Evolutionary conservation across 2,329 filamentous ascomycete genomes (phyloP).

Genomic region (Microdochium trichocladiopsis): DNA sequence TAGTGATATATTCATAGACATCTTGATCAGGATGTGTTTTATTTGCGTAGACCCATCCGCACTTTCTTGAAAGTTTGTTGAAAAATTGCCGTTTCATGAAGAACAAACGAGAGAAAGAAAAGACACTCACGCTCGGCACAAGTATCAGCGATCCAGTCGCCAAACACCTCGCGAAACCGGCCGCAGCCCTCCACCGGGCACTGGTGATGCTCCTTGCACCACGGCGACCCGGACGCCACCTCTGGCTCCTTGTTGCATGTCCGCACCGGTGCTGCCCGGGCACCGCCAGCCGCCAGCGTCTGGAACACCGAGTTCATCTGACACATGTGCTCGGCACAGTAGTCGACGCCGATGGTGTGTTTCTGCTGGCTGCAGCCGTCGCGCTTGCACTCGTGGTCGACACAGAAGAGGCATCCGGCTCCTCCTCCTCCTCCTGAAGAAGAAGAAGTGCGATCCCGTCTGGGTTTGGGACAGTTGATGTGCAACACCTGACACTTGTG

Average conservation of each 20-base stretch:
- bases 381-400: conserved; percentile 13
- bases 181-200: conserved; percentile 7
- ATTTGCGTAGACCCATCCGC: too few species aligned
- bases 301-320: not conserved
- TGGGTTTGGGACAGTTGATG: conserved; percentile 7
- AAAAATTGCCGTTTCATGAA: too few species aligned
- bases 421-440: too few species aligned
- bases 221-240: conserved; percentile 2
- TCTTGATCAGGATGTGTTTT: not conserved
- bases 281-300: conserved; percentile 1
- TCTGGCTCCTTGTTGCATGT: conserved; percentile 10
- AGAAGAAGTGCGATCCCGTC: not conserved
- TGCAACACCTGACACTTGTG: conserved; percentile 3
- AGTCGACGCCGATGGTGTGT: conserved; percentile 4
- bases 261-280: conserved; percentile 1
- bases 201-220: conserved; percentile 10
- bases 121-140: conserved; percentile 12
- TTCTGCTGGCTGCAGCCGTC: conserved; percentile 4
- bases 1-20: too few species aligned
- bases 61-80: too few species aligned
- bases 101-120: not conserved
- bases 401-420: conserved; percentile 14
- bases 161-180: conserved; percentile 4
- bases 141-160: conserved; percentile 4
- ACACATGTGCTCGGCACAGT: conserved; percentile 13